phyloP scores from a whole-genome alignment of 2,329 filamentous ascomycete species.

The Lasiodiplodia theobromae region DNA sequence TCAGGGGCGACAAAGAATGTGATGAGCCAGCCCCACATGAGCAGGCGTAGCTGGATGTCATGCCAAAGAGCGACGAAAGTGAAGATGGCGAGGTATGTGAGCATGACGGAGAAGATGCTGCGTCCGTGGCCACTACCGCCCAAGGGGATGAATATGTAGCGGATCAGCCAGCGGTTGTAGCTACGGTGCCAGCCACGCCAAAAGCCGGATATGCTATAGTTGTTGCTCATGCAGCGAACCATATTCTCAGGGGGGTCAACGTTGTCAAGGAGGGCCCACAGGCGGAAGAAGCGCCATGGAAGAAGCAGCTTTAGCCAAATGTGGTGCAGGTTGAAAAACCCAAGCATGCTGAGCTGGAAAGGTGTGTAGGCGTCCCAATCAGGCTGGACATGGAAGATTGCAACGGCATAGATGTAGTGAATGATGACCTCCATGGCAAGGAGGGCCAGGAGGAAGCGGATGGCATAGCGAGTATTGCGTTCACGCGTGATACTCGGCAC shows the following conservation, averaged over 20 bases:
- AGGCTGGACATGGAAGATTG: slow-evolving; percentile 82
- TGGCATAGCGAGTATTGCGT: slow-evolving; percentile 80
- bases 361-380: slow-evolving; percentile 85
- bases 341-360: slow-evolving; percentile 86
- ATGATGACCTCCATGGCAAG: slow-evolving; percentile 85
- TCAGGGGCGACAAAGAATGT: slow-evolving; percentile 94
- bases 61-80: slow-evolving; percentile 99
- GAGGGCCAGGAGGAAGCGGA: slow-evolving; percentile 81
- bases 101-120: slow-evolving; percentile 73
- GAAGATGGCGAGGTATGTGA: slow-evolving; percentile 85
- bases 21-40: slow-evolving; percentile 97
- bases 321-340: slow-evolving; percentile 94
- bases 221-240: slow-evolving; percentile 94
- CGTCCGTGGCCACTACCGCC: slow-evolving; percentile 67
- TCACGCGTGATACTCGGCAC: slow-evolving; percentile 71
- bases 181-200: slow-evolving; percentile 97
- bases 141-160: slow-evolving; percentile 92
- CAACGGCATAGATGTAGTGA: slow-evolving; percentile 92
- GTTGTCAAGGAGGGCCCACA: slow-evolving; percentile 92
- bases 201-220: slow-evolving; percentile 88
- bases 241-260: slow-evolving; percentile 98
- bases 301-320: slow-evolving; percentile 98
- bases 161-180: slow-evolving; percentile 92
- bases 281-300: slow-evolving; percentile 96
- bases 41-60: slow-evolving; percentile 86